Percentiles rank a stretch among this genome's conserved stretches.
Conservation (phyloP, 2,329 filamentous ascomycete species). For the Colletotrichum incanum region DNA sequence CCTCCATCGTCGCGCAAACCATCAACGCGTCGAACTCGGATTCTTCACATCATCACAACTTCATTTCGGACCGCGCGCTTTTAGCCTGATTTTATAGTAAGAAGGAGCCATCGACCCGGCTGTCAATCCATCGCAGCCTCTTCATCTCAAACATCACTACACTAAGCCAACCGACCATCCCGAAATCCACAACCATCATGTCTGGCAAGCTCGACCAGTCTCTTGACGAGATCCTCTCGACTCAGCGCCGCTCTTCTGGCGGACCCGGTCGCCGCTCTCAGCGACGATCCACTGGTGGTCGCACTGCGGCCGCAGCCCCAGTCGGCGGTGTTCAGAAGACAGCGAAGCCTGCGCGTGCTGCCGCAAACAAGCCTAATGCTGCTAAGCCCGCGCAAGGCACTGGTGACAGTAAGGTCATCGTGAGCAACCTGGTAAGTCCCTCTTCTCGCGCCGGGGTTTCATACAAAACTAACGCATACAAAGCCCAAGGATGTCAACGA, state of each 20-base stretch:
- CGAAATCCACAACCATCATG: slow-evolving; percentile 70
- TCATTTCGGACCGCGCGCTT: slow-evolving; percentile 25
- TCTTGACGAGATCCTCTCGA: slow-evolving; percentile 96
- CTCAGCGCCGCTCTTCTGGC: slow-evolving; percentile 73
- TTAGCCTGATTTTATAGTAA: slow-evolving; percentile 13
- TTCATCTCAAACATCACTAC: not conserved
- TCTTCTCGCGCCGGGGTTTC: not conserved
- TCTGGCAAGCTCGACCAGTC: slow-evolving; percentile 96
- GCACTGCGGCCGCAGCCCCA: slow-evolving; percentile 75
- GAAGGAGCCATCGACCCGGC: slow-evolving; percentile 27
- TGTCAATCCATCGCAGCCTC: slow-evolving; percentile 27
- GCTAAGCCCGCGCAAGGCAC: slow-evolving; percentile 73
- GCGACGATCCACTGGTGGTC: slow-evolving; percentile 67
- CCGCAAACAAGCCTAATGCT: slow-evolving; percentile 73
- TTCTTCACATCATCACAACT: slow-evolving; percentile 14
- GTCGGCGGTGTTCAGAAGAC: slow-evolving; percentile 90
- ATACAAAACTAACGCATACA: slow-evolving; percentile 61
- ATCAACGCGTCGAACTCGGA: slow-evolving; percentile 34
- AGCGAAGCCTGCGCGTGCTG: slow-evolving; percentile 73
- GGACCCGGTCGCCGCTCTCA: slow-evolving; percentile 61
- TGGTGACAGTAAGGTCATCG: slow-evolving; percentile 95
- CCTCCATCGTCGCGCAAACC: slow-evolving; percentile 24
- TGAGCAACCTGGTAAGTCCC: slow-evolving; percentile 92
- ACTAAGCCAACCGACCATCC: slow-evolving; percentile 4
- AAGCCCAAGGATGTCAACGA: slow-evolving; percentile 97